Evolutionary conservation across 306 rosid genomes (phyloP), one percentile per base, ranked within the genome.

Genomic region (Trifolium repens): DNA sequence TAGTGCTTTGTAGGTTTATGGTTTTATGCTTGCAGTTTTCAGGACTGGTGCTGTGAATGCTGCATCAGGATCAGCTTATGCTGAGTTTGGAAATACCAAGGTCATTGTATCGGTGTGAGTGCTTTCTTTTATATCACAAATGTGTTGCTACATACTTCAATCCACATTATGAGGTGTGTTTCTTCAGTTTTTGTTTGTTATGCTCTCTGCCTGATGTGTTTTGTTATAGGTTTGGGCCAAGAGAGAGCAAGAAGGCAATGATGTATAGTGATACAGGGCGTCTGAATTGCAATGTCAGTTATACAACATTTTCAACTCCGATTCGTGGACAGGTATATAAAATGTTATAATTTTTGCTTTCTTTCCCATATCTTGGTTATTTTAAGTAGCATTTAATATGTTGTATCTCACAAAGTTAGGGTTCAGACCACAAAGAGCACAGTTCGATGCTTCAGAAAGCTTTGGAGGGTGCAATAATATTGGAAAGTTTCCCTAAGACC

Each of bases 71-170:
- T 94, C 99, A 67, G 99, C 99, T 11, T 94, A 94, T 78, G 97
- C 97, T 5, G 97, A 94, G 83, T 84, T 94, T 69, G 99, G 97
- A 69, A 89, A 90, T 72, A 94, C 97, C 73, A 94, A 92, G 84
- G 97, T 92, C 91, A 88, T 94, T 71, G 97, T 92, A 30, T 94
- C 99, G 60, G 97, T 94, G 99, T 94, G 88, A 92, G 97, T 90
- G 72, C 54, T 42, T 47, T 64, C 15, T 69, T 63, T 75, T 74
- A 16, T 64, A 72, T 70, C 19, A 34, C 13, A 10, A 37, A 22
- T 59, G 44, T 42, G 75, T 72, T 32, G 35, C 6, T 64, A 13
- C 59, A 74, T 52, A 35, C 5, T 66, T 30, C 47, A 72, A 43
- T 66, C 53, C 69, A 14, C 50, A 75, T 37, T 66, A 54, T 59